Evolutionary conservation across 768 basidiomycete species (phyloP).

Genomic region (Clitopilus passeckerianus): DNA sequence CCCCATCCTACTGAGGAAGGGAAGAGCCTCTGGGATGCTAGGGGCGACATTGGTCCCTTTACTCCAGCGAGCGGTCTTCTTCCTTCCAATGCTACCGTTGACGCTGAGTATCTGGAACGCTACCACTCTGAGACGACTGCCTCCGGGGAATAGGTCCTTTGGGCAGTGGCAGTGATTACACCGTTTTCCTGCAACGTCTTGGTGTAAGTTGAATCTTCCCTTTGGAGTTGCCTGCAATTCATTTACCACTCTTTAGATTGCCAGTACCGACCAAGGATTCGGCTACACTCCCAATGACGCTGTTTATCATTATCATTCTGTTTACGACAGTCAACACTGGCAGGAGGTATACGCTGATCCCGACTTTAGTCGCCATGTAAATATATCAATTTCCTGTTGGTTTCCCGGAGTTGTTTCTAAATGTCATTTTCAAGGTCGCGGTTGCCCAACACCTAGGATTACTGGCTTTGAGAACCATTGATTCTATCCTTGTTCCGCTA

Average conservation of each 20-base stretch:
- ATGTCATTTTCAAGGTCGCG: slow-evolving; percentile 38
- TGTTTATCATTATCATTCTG: slow-evolving; percentile 72
- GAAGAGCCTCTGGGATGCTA: slow-evolving; percentile 78
- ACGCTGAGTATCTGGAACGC: slow-evolving; percentile 35
- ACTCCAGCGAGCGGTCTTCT: slow-evolving; percentile 13
- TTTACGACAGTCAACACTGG: slow-evolving; percentile 72
- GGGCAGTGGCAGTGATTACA: slow-evolving; percentile 90
- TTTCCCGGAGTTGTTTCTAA: background rate
- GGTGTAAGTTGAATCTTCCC: slow-evolving; percentile 27
- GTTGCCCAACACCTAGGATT: slow-evolving; percentile 67
- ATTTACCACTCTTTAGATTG: slow-evolving; percentile 22
- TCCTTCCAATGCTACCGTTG: slow-evolving; percentile 20
- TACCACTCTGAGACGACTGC: slow-evolving; percentile 32
- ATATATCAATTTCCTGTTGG: slow-evolving; percentile 17
- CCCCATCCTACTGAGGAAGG: slow-evolving; percentile 65
- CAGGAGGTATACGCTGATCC: slow-evolving; percentile 75
- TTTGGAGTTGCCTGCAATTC: background rate
- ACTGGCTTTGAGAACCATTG: slow-evolving; percentile 53
- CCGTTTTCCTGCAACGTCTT: slow-evolving; percentile 80
- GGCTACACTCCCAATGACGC: slow-evolving; percentile 43
- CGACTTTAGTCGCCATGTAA: slow-evolving; percentile 67
- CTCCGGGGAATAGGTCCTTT: slow-evolving; percentile 47
- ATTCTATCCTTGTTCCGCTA: slow-evolving; percentile 63
- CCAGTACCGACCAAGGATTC: slow-evolving; percentile 41
- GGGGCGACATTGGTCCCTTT: slow-evolving; percentile 53